Base-by-base conservation (phyloP, 129 eudicot species). In the Tanacetum coccineum region DNA sequence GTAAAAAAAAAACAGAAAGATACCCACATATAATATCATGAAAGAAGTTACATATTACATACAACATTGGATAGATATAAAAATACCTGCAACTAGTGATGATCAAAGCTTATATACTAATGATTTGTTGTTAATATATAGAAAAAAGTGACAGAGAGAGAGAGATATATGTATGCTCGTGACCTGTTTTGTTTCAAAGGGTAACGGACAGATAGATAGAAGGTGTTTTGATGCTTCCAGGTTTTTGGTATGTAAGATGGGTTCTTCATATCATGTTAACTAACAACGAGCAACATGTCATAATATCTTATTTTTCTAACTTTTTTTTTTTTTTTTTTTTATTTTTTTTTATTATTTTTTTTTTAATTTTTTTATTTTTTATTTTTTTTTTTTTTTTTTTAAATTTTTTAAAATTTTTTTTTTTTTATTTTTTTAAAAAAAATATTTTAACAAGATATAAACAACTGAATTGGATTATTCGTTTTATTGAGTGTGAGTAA, bases 11-110 rank as follows among this genome's bases (percentile, higher is more conserved):
- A 28, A 59, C 9, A 13, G 52, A 67, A 53, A 59, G 18, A 45
- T 61, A 68, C 64, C 55, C 74, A 67, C 79, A 75, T 75, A 69
- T 50, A 39, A 1, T 54, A 44, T 66, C 10, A 52, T 53, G 47
- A 15, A 22, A 71, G 61, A 60, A n/a, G n/a, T 32, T 32, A n/a
- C n/a, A n/a, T 32, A 40, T 26, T 49, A 64, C 12, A 54, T 64
- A 21, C 44, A 60, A 47, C 79, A 60, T 51, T 58, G 1, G n/a
- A 22, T 48, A 2, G 15, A 67, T 54, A 36, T 8, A 50, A 14
- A 32, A 48, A 75, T 67, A 75, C 79, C 74, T 75, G 75, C 60
- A 71, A 67, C 50, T 49, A 61, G 18, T 26, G 36, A 51, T 46
- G 18, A 70, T 59, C 50, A 60, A 68, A 60, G 70, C 15, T 52